phyloP scores from a whole-genome alignment of 306 rosid species.

The Cucumis hystrix region DNA sequence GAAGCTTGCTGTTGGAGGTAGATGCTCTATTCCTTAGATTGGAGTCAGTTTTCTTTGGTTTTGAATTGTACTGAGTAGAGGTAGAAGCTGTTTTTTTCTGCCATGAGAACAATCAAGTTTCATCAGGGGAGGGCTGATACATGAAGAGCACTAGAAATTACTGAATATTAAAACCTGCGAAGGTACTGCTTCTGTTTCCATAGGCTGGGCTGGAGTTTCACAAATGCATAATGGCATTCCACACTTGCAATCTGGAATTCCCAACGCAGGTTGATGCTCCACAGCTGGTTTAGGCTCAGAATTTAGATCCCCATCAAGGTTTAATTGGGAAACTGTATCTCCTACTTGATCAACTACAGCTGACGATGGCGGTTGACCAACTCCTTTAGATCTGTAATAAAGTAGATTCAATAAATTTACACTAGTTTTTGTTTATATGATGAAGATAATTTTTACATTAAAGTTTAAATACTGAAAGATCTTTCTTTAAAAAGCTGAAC shows the following conservation, averaged over 20 bases:
- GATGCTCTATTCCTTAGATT: slow-evolving; percentile 49
- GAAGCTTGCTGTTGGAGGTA: slow-evolving; percentile 56
- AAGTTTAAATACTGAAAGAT: neutral
- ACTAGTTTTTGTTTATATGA: neutral
- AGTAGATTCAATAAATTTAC: slow-evolving; percentile 7
- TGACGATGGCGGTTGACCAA: slow-evolving; percentile 25
- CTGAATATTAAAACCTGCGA: slow-evolving; percentile 35
- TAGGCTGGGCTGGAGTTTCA: slow-evolving; percentile 49
- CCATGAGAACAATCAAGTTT: slow-evolving; percentile 4
- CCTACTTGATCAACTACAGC: slow-evolving; percentile 34
- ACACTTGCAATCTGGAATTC: slow-evolving; percentile 63
- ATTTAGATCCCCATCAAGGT: slow-evolving; percentile 30
- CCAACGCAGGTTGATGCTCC: slow-evolving; percentile 21
- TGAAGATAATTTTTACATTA: neutral
- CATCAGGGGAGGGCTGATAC: slow-evolving; percentile 9
- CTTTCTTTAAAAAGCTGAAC: neutral
- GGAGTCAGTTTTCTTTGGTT: slow-evolving; percentile 56
- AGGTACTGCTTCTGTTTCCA: slow-evolving; percentile 25
- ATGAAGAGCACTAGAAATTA: neutral
- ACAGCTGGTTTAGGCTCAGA: slow-evolving; percentile 23
- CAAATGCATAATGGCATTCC: slow-evolving; percentile 99
- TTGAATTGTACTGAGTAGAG: slow-evolving; percentile 41
- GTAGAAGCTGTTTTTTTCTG: slow-evolving; percentile 36
- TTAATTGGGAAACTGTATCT: slow-evolving; percentile 50
- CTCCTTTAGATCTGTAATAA: slow-evolving; percentile 37